Base-by-base conservation (phyloP, 768 basidiomycete genomes). In the Leccinellum rugosiceps region DNA sequence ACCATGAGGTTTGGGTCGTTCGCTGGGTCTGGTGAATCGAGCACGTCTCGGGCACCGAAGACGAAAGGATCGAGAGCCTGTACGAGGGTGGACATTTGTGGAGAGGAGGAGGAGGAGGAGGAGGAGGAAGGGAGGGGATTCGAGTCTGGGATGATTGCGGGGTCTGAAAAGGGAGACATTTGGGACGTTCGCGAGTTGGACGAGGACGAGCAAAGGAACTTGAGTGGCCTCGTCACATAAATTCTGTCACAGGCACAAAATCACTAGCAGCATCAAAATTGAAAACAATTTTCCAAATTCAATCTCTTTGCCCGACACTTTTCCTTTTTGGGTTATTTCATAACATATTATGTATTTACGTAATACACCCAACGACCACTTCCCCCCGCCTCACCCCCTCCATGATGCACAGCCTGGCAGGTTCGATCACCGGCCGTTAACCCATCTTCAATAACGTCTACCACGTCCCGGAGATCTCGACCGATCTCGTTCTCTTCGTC, bases 401-500 rank as follows among this genome's bases (percentile, higher is more conserved):
- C 69, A 70, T 58, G 69, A 62, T 70, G 66, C 68, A 66, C 31
- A 26, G 10, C 52, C 49, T 59, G 57, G 49, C 41, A 50, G 47
- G 30, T 60, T 31, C 58, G 23, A 58, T 55, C 60, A 58, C 32
- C 50, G 25, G 55, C 34, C 34, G 34, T 2, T 35, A 14, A n/a
- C 14, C 3, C 34, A 17, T 19, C 8, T 44, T 58, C 55, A 85
- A 65, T 82, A 85, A 64, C 82, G 78, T 73, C 86, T 78, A 62
- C 65, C 58, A 45, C 87, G 76, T 45, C 84, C 80, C 11, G 87
- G 87, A 58, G 86, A 87, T 74, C 87, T 80, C 62, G 87, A 88
- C 64, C 87, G 85, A 74, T 88, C 86, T 63, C 86, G 75, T 70
- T 87, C 86, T 68, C 86, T 75, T 49, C 86, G 81, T 74, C 87